phyloP scores from a whole-genome alignment of 805 yeast genomes.

The Candida sonorensis region DNA sequence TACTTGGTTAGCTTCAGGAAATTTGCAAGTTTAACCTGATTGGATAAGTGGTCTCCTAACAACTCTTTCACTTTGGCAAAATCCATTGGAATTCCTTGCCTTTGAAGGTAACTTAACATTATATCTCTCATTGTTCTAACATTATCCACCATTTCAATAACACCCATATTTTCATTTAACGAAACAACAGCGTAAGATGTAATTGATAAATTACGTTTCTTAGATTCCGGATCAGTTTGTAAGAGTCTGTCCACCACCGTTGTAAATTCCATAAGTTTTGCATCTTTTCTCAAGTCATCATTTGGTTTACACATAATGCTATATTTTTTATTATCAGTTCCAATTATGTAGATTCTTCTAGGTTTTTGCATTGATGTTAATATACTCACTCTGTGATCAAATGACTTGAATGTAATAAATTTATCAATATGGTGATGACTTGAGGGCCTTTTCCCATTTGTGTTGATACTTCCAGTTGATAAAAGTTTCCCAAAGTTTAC shows the following conservation, averaged over 20 bases:
- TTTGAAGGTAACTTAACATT: conserved; percentile 26
- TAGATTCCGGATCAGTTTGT: conserved; percentile 59
- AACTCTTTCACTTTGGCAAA: conserved; percentile 19
- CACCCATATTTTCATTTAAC: conserved; percentile 76
- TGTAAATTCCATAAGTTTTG: conserved; percentile 88
- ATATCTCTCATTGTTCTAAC: conserved; percentile 67
- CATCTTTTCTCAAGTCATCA: conserved; percentile 94
- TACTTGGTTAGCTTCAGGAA: conserved; percentile 28
- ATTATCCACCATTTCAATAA: conserved; percentile 83
- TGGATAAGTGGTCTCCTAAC: conserved; percentile 16
- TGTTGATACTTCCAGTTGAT: conserved; percentile 35
- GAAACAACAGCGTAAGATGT: conserved; percentile 87
- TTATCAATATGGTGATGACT: conserved; percentile 11
- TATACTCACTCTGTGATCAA: conserved; percentile 63
- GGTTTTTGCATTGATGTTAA: conserved; percentile 86
- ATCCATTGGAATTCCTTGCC: conserved; percentile 22
- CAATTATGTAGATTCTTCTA: conserved; percentile 63
- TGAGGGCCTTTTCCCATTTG: conserved; percentile 22
- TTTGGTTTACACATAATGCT: conserved; percentile 74
- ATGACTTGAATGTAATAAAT: conserved; percentile 48
- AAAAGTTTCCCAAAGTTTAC: conserved; percentile 67
- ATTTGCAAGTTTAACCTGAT: conserved; percentile 28
- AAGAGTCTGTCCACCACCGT: conserved; percentile 76
- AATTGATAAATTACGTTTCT: conserved; percentile 63
- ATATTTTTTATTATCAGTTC: conserved; percentile 71